Percentiles rank a stretch among this genome's conserved stretches.
Evolutionary conservation across 2,329 filamentous ascomycete species (phyloP).

Genomic region (Passalora sequoiae): DNA sequence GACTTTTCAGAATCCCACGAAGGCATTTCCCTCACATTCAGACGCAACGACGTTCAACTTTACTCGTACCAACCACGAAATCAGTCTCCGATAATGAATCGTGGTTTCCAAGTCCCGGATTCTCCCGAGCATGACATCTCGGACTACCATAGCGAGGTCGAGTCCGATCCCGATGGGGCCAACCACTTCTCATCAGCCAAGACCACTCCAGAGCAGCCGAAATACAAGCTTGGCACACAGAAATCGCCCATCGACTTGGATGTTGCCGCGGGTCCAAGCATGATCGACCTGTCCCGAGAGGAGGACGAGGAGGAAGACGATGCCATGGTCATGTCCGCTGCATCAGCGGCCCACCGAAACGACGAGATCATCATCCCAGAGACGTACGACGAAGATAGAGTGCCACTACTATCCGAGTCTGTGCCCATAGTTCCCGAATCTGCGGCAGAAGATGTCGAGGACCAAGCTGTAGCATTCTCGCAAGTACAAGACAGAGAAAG

Average conservation of each 20-base stretch:
- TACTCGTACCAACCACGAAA: slow-evolving; percentile 3
- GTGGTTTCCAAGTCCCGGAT: slow-evolving; percentile 22
- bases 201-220: slow-evolving; percentile 27
- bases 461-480: neutral
- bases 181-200: slow-evolving; percentile 24
- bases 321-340: neutral
- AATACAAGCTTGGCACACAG: slow-evolving; percentile 21
- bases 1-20: slow-evolving; percentile 24
- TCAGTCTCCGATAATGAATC: slow-evolving; percentile 5
- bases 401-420: neutral
- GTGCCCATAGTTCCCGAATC: neutral
- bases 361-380: slow-evolving; percentile 10
- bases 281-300: slow-evolving; percentile 20
- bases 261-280: slow-evolving; percentile 2
- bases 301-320: slow-evolving; percentile 15
- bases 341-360: neutral
- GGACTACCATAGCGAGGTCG: slow-evolving; percentile 21
- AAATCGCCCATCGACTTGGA: slow-evolving; percentile 23
- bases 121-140: slow-evolving; percentile 23
- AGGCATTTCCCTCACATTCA: slow-evolving; percentile 24
- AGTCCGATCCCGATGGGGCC: slow-evolving; percentile 14
- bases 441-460: neutral
- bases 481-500: neutral
- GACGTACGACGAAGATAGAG: slow-evolving; percentile 3
- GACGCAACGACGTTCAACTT: slow-evolving; percentile 9